Evolutionary conservation across 495 filamentous ascomycete genomes (phyloP), one percentile per base, ranked within the genome.

Genomic region (Aspergillus affinis): DNA sequence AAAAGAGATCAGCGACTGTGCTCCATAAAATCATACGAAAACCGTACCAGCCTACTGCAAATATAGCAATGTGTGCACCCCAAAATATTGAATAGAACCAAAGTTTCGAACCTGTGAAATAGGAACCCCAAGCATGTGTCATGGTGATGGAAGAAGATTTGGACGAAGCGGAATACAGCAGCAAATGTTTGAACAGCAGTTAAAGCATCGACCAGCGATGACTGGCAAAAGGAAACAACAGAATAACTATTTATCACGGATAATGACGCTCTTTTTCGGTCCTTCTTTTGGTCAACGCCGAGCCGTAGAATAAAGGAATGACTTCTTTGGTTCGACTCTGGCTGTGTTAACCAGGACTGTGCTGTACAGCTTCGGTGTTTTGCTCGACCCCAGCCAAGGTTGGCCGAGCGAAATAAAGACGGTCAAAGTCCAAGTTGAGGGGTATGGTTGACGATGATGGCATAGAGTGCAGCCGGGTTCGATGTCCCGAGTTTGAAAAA

Each of bases 61-160:
- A 98, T 23, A 97, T 69, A 19, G 79, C 87, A 71, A 88, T 84
- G 75, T 98, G 94, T 32, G 88, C 68, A 8, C 83, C 87, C 86
- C 93, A 95, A 74, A 97, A 98, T 54, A 95, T 63, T 55, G 89
- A 59, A 75, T 96, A 89, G 78, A 97, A 98, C 46, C 90, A 36
- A 23, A 95, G 63, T 72, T 91, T 93, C 29, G 78, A 76, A 12
- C 77, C 70, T 41, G 87, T 86, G 49, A 92, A 76, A 69, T 92
- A 84, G 66, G 83, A 81, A 67, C 81, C 79, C 61, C 61, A 73
- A 18, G 66, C 41, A 55, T 60, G 51, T 46, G 41, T 48, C 59
- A 65, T 66, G 23, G 45, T 66, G 55, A 60, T 20, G 52, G 30
- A 45, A 19, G 15, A 12, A 18, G 8, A 51, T 30, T 13, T 32